Evolutionary conservation across 495 filamentous ascomycete species (phyloP).

Genomic region (Amorphotheca resinae): DNA sequence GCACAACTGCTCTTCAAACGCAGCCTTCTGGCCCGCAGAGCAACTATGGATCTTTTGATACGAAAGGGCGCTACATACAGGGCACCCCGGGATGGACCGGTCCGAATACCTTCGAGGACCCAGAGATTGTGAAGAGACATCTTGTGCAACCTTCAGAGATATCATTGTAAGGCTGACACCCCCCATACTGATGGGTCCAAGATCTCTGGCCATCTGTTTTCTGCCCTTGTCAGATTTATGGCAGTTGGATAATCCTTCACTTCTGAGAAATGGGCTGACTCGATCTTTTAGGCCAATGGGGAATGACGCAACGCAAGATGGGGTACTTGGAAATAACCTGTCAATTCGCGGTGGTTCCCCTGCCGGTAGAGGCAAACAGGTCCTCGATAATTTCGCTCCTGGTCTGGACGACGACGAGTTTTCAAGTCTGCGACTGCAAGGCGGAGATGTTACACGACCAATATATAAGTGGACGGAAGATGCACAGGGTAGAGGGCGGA

Average conservation of each 20-base stretch:
- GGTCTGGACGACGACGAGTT: conserved; percentile 66
- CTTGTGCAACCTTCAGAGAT: conserved; percentile 53
- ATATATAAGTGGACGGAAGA: conserved; percentile 94
- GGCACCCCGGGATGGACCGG: conserved; percentile 25
- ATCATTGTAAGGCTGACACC: neutral
- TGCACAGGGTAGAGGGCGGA: conserved; percentile 44
- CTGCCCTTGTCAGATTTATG: no score
- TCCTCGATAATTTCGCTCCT: conserved; percentile 30
- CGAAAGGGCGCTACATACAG: conserved; percentile 32
- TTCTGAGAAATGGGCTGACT: neutral
- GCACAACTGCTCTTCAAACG: conserved; percentile 30
- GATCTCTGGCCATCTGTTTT: no score
- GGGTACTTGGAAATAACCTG: conserved; percentile 15
- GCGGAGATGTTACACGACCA: conserved; percentile 84
- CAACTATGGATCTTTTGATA: conserved; percentile 71
- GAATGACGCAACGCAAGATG: conserved; percentile 15
- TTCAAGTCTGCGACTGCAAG: conserved; percentile 81
- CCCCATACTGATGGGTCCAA: no score
- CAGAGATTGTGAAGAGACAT: conserved; percentile 70
- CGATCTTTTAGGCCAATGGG: neutral
- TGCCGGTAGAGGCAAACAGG: conserved; percentile 36
- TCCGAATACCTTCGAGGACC: conserved; percentile 53
- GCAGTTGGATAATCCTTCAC: no score
- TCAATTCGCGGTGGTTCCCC: conserved; percentile 22
- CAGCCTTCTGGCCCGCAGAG: conserved; percentile 42